Evolutionary conservation across 2,329 filamentous ascomycete genomes (phyloP), one percentile per base, ranked within the genome.

Genomic region (Blastomyces parvus): DNA sequence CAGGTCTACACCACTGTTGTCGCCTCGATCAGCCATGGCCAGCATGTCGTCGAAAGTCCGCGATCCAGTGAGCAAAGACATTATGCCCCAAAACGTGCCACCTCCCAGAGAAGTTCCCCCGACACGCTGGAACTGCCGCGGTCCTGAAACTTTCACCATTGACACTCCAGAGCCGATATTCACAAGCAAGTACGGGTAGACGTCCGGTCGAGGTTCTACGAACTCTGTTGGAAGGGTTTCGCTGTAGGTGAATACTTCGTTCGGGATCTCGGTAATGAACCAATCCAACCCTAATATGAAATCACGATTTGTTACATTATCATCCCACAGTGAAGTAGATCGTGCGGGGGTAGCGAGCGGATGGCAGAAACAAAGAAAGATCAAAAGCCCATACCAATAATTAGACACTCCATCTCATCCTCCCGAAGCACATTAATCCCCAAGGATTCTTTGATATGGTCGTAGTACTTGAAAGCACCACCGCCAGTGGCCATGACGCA

Each of bases 381-480:
- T 36, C 33, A n/a, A 40, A 68, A 13, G 53, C 19, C 30, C 80
- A 67, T 76, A 91, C 90, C 91, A 71, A 94, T 94, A 67, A 99
- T 99, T 64, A 99, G 79, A 73, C 94, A 99, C 76, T 96, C 91
- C 94, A 99, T 99, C 78, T 99, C 94, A 72, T 99, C 94, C 76
- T 97, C 94, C 53, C 91, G 83, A 70, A 92, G 81, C 25, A 99
- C 91, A 72, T 97, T 89, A 1, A 96, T 90, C 17, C 89, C 89
- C 60, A 99, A 79, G 30, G 88, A 86, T 66, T 93, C 85, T 72
- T 86, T 87, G 69, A 99, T 91, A 75, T 86, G 88, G 74, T 97
- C 91, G 75, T 97, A 97, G 78, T 90, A 99, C 76, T 97, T 97
- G 82, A 90, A 97, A 5, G 94, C 92, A 25, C 94, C 94, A 36